These are phyloP conservation scores for Penicillium sp. DNA, from an alignment of 2,329 filamentous ascomycete species.

Conservation along the genomic window DNA sequence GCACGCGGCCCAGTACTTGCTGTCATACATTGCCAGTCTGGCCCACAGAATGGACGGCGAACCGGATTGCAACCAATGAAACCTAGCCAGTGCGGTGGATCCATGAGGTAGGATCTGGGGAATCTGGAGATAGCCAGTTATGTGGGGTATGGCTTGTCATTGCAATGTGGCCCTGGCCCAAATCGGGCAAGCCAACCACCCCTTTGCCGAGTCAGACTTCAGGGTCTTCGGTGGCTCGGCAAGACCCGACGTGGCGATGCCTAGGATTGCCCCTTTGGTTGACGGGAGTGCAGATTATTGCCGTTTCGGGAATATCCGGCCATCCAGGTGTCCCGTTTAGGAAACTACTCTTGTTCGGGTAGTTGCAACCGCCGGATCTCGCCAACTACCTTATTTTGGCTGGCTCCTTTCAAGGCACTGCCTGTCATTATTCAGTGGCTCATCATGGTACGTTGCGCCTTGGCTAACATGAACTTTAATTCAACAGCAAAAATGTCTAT, in stretches of 20 bases:
- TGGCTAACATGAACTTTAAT: too few relatives aligned
- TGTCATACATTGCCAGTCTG: background rate
- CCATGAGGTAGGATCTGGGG: slow-evolving; percentile 8
- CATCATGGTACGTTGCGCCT: too few relatives aligned
- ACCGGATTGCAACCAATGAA: background rate
- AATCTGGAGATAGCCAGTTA: slow-evolving; percentile 7
- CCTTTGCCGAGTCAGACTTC: background rate
- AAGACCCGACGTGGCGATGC: background rate
- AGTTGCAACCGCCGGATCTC: slow-evolving; percentile 3
- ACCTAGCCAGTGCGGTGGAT: background rate
- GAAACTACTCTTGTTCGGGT: background rate
- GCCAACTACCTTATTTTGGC: too few relatives aligned
- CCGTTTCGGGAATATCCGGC: background rate
- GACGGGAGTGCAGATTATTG: background rate
- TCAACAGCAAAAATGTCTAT: too few relatives aligned
- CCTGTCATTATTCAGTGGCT: too few relatives aligned
- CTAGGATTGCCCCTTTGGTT: background rate
- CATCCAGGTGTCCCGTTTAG: background rate
- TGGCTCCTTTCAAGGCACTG: too few relatives aligned
- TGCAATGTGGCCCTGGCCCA: background rate
- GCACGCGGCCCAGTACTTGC: background rate
- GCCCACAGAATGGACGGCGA: background rate
- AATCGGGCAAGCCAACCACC: slow-evolving; percentile 1
- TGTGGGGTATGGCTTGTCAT: background rate
- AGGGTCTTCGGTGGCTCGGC: background rate